Evolutionary conservation across 352 stramenopile species (phyloP), one percentile per base, ranked within the genome.

Genomic region (Globisporangium alternatum): DNA sequence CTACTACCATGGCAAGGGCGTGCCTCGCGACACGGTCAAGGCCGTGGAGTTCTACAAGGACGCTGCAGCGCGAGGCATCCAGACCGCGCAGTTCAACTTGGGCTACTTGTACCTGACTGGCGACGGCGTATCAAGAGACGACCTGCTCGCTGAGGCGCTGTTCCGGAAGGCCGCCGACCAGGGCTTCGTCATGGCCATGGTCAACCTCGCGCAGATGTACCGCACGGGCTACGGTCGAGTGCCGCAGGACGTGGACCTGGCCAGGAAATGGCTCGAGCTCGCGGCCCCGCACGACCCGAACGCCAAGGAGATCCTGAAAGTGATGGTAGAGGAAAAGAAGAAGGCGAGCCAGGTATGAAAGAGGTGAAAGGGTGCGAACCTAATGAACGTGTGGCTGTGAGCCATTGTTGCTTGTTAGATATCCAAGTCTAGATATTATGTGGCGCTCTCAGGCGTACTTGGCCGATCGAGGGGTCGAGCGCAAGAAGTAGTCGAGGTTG

Each of bases 181-280:
- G 57, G 85, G 85, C 5, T 92, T 93, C 58, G 81, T 91, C 63
- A 91, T 94, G 81, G 87, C 87, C 12, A 95, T 95, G 81, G 80
- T 95, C 13, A 95, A 95, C 33, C 73, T 95, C 33, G 87, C 87
- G 33, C 81, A 94, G 37, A 93, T 95, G 85, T 92, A 94, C 58
- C 76, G 81, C 15, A 78, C 70, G 10, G 87, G 87, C 0, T 88
- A 91, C 52, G 85, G 72, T 13, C 70, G 78, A 30, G 82, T 95
- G 19, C 80, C 81, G 0, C 76, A 86, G 62, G 76, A 94, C 43
- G 47, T 90, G 2, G 75, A 77, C 6, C 74, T 84, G 5, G 81
- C 83, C 2, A 80, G 74, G 48, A 87, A 90, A 57, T 95, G 87
- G 87, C 79, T 95, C 4, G 69, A 90, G 57, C 63, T 91, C 2